Percentiles rank a stretch among this genome's conserved stretches.
phyloP scores from a whole-genome alignment of 306 rosid genomes.

The Biancaea sappan region DNA sequence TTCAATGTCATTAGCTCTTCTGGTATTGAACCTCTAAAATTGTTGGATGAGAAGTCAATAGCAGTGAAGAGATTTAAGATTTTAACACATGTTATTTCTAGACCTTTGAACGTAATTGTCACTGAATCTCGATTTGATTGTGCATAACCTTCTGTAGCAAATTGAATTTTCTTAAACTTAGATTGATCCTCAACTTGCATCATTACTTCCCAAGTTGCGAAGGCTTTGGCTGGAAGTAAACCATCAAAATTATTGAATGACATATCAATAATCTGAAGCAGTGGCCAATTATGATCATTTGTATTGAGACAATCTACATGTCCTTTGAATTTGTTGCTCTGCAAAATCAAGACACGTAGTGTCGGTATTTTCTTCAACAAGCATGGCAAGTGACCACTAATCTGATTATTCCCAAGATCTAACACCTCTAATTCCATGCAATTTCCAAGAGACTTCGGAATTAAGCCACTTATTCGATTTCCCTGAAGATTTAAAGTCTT shows the following conservation, averaged over 20 bases:
- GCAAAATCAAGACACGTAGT: background rate
- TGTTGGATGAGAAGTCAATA: too few species aligned
- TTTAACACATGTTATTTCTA: too few species aligned
- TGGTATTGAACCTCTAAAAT: too few species aligned
- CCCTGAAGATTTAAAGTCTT: slow-evolving; percentile 18
- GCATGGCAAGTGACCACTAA: background rate
- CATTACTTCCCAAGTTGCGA: background rate
- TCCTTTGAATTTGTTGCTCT: background rate
- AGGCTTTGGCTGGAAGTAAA: too few species aligned
- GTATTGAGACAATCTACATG: background rate
- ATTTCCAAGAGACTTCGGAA: slow-evolving; percentile 35
- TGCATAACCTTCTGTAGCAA: too few species aligned
- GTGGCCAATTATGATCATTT: background rate
- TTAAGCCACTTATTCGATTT: background rate
- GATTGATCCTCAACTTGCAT: background rate
- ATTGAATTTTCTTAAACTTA: background rate
- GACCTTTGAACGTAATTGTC: background rate
- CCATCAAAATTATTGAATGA: too few species aligned
- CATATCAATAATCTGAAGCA: background rate
- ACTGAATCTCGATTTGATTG: background rate
- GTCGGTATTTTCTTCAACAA: background rate
- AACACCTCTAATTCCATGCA: too few species aligned
- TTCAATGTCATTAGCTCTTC: too few species aligned
- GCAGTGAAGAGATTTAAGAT: too few species aligned
- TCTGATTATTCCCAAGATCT: too few species aligned